These are phyloP conservation scores for Mrakia hoshinonis DNA, from an alignment of 768 basidiomycete genomes.

Conservation along the genomic window DNA sequence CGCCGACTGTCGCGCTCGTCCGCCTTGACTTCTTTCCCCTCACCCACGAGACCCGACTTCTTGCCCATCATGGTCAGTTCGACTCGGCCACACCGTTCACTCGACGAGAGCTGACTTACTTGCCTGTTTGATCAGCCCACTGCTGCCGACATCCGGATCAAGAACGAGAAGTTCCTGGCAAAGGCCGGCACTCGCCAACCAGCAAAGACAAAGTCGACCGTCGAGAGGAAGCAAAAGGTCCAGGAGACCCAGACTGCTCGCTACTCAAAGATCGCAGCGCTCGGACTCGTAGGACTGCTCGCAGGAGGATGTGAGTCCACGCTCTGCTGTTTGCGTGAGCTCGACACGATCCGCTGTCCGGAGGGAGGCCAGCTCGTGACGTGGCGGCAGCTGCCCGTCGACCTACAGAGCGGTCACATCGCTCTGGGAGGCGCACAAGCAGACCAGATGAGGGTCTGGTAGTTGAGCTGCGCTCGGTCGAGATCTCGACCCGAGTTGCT, in stretches of 20 bases:
- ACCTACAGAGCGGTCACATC: no score
- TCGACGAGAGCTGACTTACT: neutral
- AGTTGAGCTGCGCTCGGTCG: no score
- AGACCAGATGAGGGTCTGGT: no score
- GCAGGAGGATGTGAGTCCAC: slow-evolving; percentile 18
- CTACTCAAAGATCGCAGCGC: slow-evolving; percentile 13
- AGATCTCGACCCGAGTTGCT: no score
- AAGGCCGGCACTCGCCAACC: slow-evolving; percentile 17
- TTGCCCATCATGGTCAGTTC: neutral
- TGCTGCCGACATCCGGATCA: neutral
- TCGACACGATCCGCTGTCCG: no score
- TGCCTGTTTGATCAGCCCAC: slow-evolving; percentile 2
- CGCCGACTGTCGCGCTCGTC: neutral
- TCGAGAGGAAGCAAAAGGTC: slow-evolving; percentile 9
- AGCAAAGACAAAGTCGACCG: neutral
- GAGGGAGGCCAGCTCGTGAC: no score
- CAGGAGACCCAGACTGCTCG: neutral
- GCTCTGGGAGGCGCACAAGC: neutral
- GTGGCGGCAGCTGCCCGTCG: neutral
- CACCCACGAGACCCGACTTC: neutral
- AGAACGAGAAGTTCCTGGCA: slow-evolving; percentile 1
- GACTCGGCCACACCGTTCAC: neutral
- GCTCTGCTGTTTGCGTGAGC: neutral
- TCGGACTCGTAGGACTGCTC: slow-evolving; percentile 16
- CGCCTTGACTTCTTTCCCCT: neutral